Base-by-base conservation (phyloP, 2,329 filamentous ascomycete species). In the Rhexocercosporidium sp. region DNA sequence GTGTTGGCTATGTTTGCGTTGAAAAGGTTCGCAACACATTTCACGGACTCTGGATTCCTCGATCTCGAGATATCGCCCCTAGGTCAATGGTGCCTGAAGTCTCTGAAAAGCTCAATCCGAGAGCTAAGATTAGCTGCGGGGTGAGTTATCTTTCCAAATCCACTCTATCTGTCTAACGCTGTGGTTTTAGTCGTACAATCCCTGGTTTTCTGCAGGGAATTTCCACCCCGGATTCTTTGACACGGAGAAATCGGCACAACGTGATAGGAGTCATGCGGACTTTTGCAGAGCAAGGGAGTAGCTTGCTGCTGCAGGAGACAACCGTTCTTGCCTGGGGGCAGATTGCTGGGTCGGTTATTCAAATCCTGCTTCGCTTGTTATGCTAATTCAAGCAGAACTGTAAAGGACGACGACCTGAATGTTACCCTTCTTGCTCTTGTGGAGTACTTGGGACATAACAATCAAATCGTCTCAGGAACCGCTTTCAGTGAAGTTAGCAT, bases 301-400 rank as follows among this genome's bases (percentile, higher is more conserved):
- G 88, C 8, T 79, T 89, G 5, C 84, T 88, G 67, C 81, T 94
- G 53, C 90, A 94, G 60, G 95, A 98, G 78, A 94, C 93, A 20
- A 90, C 92, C 70, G 90, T 98, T 66, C 83, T 96, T 79, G 91
- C 92, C 16, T 94, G 95, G 87, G 91, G 92, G n/a, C 90, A 93
- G 75, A 84, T 97, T 59, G 95, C 93, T 68, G 85, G 87, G 86
- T 90, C 81, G 73, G 81, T 76, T n/a, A 18, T 18, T 20, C 16
- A 25, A 9, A 44, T 3, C 6, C 18, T 3, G 25, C 2, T 61
- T n/a, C 34, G 16, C 3, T 41, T 3, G 12, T 7, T 2, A 14
- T 44, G 27, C 56, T 65, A 57, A 62, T 16, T 57, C 62, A 37
- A 34, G 18, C 62, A 90, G 88, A 66, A 85, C 90, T 11, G 90